Evolutionary conservation across 768 basidiomycete species (phyloP).

Genomic region (Mrakia hoshinonis): DNA sequence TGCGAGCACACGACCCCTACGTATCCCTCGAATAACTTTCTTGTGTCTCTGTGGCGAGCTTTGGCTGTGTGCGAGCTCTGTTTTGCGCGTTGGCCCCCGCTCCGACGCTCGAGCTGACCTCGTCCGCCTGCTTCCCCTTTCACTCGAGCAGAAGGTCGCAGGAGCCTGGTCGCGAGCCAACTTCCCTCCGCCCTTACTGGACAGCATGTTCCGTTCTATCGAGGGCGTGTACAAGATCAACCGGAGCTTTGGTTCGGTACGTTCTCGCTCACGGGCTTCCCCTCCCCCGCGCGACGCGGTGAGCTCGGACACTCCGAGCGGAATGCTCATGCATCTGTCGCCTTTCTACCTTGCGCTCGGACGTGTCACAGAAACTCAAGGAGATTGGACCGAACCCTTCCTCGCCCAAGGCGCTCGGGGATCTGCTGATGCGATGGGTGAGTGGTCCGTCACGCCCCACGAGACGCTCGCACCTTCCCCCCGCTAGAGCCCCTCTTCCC

Average conservation of each 20-base stretch:
- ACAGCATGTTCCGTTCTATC: conserved; percentile 86
- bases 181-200: conserved; percentile 83
- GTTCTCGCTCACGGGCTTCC: conserved; percentile 37
- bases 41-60: neutral
- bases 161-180: conserved; percentile 95
- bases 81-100: neutral
- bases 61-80: neutral
- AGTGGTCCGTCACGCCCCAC: conserved; percentile 40
- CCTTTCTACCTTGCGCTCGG: neutral
- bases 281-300: neutral
- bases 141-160: conserved; percentile 69
- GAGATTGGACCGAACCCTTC: conserved; percentile 88
- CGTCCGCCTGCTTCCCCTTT: neutral
- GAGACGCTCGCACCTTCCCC: conserved; percentile 1
- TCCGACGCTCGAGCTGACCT: neutral
- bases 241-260: conserved; percentile 64
- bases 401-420: conserved; percentile 86
- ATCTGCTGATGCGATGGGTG: conserved; percentile 95
- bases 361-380: conserved; percentile 58
- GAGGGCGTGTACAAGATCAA: conserved; percentile 90
- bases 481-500: neutral
- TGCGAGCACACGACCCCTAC: too few relatives aligned
- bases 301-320: neutral
- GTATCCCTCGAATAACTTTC: neutral
- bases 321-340: neutral